phyloP scores from a whole-genome alignment of 495 filamentous ascomycete species.

The Cryomyces minteri region DNA sequence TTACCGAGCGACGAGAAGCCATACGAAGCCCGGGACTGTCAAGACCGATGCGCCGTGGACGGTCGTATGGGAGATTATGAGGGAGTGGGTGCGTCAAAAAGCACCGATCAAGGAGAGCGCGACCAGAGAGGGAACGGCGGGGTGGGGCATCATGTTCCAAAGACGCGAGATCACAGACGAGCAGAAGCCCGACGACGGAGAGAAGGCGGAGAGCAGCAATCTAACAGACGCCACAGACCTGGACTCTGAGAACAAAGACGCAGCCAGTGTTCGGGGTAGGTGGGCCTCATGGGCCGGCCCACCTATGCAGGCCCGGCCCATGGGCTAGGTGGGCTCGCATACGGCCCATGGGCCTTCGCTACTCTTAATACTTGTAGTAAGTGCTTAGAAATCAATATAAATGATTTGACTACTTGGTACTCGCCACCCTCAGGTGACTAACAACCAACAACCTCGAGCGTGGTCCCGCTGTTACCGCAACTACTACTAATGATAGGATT shows the following conservation, averaged over 20 bases:
- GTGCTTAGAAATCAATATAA: no score
- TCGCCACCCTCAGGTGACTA: no score
- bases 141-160: conserved; percentile 39
- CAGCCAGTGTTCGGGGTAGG: background rate
- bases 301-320: no score
- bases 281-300: no score
- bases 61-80: conserved; percentile 84
- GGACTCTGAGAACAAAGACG: background rate
- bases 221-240: background rate
- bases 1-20: conserved; percentile 64
- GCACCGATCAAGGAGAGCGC: conserved; percentile 49
- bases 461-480: no score
- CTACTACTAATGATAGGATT: no score
- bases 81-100: conserved; percentile 71
- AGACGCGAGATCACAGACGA: background rate
- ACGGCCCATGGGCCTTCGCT: no score
- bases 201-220: conserved; percentile 8
- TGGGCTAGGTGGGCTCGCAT: no score
- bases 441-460: no score
- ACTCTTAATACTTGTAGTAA: no score
- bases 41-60: conserved; percentile 82
- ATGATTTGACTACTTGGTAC: no score
- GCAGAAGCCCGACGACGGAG: conserved; percentile 19
- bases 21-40: conserved; percentile 73
- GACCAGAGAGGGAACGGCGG: conserved; percentile 48